A percentile compares a stretch with the other conserved stretches of the same genome.
Evolutionary conservation across 352 stramenopile genomes (phyloP).

Genomic region (Pythium diclinum): DNA sequence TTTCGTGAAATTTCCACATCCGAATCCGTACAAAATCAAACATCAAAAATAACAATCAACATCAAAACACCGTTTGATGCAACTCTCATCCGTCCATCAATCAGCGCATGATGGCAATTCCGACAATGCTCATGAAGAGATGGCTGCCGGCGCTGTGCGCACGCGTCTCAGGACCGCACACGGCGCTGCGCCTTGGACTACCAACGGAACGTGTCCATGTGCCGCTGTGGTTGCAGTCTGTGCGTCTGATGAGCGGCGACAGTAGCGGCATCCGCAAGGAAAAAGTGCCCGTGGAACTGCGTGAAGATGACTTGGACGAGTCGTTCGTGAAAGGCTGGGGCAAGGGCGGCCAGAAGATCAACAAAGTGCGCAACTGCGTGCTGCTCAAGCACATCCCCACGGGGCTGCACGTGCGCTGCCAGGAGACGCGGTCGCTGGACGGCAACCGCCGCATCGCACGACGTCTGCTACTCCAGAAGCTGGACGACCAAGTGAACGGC

Average conservation of each 20-base stretch:
- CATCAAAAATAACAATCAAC: not conserved
- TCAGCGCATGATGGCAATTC: not conserved
- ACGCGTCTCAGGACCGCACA: not conserved
- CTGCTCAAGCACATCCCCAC: slow-evolving; percentile 82
- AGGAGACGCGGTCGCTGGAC: slow-evolving; percentile 79
- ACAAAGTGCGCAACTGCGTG: slow-evolving; percentile 90
- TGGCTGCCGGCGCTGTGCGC: not conserved
- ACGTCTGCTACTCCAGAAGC: slow-evolving; percentile 66
- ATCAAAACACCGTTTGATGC: not conserved
- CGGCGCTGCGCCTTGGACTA: not conserved
- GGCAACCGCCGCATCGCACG: slow-evolving; percentile 73
- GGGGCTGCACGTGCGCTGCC: slow-evolving; percentile 68
- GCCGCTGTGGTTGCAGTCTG: not conserved
- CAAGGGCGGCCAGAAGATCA: slow-evolving; percentile 90
- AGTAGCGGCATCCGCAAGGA: not conserved
- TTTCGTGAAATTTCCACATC: not conserved
- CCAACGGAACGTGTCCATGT: not conserved
- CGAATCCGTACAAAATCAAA: not conserved
- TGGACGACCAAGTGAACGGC: slow-evolving; percentile 75
- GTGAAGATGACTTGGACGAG: slow-evolving; percentile 70
- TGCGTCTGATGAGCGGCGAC: slow-evolving; percentile 1
- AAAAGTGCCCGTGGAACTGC: slow-evolving; percentile 35
- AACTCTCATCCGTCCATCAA: not conserved
- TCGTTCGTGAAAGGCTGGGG: slow-evolving; percentile 86
- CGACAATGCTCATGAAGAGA: not conserved